Percentiles rank a stretch among this genome's conserved stretches.
Evolutionary conservation across 192 early-diverging fungal genomes (phyloP).

Genomic region (Coemansia sp.): DNA sequence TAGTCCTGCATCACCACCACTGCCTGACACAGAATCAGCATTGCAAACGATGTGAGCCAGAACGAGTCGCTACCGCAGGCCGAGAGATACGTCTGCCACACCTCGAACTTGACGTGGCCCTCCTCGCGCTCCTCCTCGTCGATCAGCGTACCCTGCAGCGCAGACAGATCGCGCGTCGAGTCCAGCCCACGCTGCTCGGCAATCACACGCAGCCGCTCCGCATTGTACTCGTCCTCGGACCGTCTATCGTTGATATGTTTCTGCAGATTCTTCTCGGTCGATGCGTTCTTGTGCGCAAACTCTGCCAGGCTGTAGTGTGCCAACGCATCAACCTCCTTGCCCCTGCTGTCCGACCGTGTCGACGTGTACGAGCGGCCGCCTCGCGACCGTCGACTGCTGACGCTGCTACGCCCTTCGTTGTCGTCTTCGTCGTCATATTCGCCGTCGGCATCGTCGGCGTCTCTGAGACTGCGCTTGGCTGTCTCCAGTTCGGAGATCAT

Average conservation of each 20-base stretch:
- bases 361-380: not conserved
- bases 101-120: conserved; percentile 66
- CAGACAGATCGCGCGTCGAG: conserved; percentile 16
- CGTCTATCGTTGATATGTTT: conserved; percentile 13
- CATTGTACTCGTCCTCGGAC: conserved; percentile 33
- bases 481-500: conserved; percentile 23
- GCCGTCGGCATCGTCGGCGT: not conserved
- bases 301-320: conserved; percentile 48
- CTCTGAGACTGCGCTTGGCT: not conserved
- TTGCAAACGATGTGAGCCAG: conserved; percentile 55
- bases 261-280: conserved; percentile 20
- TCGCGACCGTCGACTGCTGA: not conserved
- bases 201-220: conserved; percentile 20
- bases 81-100: conserved; percentile 74
- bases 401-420: not conserved
- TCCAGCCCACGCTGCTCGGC: conserved; percentile 42
- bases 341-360: conserved; percentile 6
- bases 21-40: conserved; percentile 55
- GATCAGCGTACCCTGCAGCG: conserved; percentile 62
- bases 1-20: conserved; percentile 59
- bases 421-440: conserved; percentile 21
- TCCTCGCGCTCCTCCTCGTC: conserved; percentile 76
- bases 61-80: conserved; percentile 63
- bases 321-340: not conserved
- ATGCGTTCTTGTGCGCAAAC: conserved; percentile 2